Evolutionary conservation across 176 grass and related monocot genomes (phyloP), one percentile per base, ranked within the genome.

Genomic region (Oryza glaberrima): DNA sequence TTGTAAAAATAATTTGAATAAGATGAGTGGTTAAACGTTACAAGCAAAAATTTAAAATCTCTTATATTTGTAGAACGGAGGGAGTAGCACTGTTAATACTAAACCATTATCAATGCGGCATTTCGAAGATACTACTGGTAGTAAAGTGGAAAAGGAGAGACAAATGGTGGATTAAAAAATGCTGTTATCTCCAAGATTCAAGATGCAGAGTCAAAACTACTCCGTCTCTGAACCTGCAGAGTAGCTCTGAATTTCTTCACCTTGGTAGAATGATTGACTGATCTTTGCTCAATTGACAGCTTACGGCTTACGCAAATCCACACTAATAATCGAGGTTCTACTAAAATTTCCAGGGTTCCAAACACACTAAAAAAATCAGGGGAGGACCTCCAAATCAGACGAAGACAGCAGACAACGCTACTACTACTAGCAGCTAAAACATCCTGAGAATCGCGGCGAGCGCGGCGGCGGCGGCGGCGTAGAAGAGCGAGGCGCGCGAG

Each of bases 401-500:
- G n/a, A 56, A 78, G 14, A 26, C 35, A 47, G 1, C 12, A 11
- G 20, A 32, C 30, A 32, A 32, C 9, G 9, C 13, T 6, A 2
- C n/a, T 7, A 8, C 7, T 41, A 41, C 40, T 8, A 46, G 4
- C 11, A n/a, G 10, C 45, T 52, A 32, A 32, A 23, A 77, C 81
- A 71, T 45, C 76, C 81, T 80, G 85, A 87, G 89, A 0, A 87
- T 80, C 63, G 22, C 49, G 44, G 80, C 84, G 80, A 83, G 80
- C 5, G 75, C 80, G 67, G 80, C 87, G 71, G 71, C 83, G 71
- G 71, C 83, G 68, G 83, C 65, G 46, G 91, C 75, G 86, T 49
- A 73, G 73, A 87, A 7, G 19, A 47, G 3, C 4, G 67, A 9
- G 28, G 86, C 51, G 79, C 51, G 64, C 4, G 65, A 70, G 3